Conservation (phyloP, 2,329 filamentous ascomycete species). For the Neopestalotiopsis sp. region DNA sequence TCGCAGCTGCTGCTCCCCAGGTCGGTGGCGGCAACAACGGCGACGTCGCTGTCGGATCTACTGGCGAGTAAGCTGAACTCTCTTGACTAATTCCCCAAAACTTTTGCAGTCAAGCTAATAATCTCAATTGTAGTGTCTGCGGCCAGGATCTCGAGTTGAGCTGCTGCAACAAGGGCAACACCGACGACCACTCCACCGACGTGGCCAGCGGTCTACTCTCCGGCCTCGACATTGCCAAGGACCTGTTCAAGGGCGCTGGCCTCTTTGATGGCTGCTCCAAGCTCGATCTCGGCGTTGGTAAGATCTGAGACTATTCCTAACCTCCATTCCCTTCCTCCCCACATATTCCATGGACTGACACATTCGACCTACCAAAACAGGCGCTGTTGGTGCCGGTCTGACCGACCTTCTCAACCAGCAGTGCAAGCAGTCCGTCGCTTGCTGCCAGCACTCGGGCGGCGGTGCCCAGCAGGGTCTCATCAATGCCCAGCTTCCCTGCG, state of each 20-base stretch:
- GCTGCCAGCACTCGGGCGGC: slow-evolving; percentile 34
- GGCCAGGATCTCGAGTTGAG: slow-evolving; percentile 35
- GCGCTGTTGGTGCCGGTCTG: slow-evolving; percentile 24
- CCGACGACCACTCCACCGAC: slow-evolving; percentile 32
- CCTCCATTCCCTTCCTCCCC: neutral
- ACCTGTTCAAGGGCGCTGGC: slow-evolving; percentile 31
- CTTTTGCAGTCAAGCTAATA: neutral
- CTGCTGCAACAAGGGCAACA: slow-evolving; percentile 39
- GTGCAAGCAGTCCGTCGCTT: slow-evolving; percentile 39
- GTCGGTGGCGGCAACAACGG: slow-evolving; percentile 22
- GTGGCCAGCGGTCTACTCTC: neutral
- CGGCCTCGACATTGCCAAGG: slow-evolving; percentile 23
- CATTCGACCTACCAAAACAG: slow-evolving; percentile 24
- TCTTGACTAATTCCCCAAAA: neutral
- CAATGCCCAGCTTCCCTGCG: slow-evolving; percentile 38
- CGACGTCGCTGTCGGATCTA: slow-evolving; percentile 35
- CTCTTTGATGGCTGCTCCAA: slow-evolving; percentile 39
- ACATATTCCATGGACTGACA: neutral
- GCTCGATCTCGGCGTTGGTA: slow-evolving; percentile 33
- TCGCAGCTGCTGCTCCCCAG: slow-evolving; percentile 33
- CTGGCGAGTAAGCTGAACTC: slow-evolving; percentile 21
- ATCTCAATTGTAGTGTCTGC: slow-evolving; percentile 28
- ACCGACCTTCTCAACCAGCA: slow-evolving; percentile 34
- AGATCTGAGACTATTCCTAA: slow-evolving; percentile 13
- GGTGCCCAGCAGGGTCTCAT: slow-evolving; percentile 30